Percentiles rank a stretch among this genome's conserved stretches.
Conservation (phyloP, 257 asterid species). For the Ajuga chamaepitys region DNA sequence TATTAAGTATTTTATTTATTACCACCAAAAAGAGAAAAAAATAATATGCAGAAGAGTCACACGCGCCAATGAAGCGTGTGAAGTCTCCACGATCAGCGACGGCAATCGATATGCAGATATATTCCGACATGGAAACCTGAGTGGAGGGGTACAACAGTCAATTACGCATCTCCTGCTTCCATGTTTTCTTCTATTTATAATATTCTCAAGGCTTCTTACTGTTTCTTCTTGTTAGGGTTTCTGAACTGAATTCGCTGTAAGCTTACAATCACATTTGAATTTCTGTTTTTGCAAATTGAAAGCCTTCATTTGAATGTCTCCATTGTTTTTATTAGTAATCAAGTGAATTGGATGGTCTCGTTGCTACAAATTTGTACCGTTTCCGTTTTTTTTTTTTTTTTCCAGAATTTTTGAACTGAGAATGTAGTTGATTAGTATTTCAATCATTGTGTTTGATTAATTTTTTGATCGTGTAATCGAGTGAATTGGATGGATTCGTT, state of each 20-base stretch:
- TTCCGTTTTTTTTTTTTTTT: neutral
- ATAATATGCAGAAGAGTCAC: neutral
- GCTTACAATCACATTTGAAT: neutral
- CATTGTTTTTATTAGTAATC: neutral
- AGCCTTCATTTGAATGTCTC: neutral
- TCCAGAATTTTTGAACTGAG: neutral
- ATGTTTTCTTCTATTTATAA: neutral
- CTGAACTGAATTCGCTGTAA: conserved; percentile 10
- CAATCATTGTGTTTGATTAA: neutral
- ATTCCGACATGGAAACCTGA: conserved; percentile 8
- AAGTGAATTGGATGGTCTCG: conserved; percentile 9
- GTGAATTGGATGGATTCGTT: conserved; percentile 10
- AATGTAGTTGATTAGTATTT: neutral
- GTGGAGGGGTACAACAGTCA: conserved; percentile 20
- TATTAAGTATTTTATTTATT: no score
- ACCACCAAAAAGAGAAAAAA: no score
- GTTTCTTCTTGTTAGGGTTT: conserved; percentile 18
- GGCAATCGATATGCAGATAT: neutral
- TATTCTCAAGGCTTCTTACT: neutral
- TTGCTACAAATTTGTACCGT: neutral
- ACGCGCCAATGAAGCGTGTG: conserved; percentile 14
- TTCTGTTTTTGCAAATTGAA: neutral
- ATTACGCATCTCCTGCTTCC: neutral
- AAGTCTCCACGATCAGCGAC: conserved; percentile 5
- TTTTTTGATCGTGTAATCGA: no score